Evolutionary conservation across 2,329 filamentous ascomycete species (phyloP), one percentile per base, ranked within the genome.

Genomic region (Pestalotiopsis fici): DNA sequence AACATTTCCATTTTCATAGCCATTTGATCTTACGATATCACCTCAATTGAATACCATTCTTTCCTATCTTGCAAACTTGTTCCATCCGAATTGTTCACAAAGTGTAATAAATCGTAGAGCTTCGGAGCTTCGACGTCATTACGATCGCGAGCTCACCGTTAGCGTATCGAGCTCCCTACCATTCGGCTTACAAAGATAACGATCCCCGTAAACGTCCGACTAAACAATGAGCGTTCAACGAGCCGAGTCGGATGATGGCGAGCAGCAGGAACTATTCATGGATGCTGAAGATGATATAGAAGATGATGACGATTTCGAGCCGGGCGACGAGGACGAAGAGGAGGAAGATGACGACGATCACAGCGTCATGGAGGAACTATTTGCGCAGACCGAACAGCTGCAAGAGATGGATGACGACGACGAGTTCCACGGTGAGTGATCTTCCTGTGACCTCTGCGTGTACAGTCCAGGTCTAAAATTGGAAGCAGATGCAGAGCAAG

Each of bases 351-450:
- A 74, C 47, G 69, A 71, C n/a, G 71, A 73, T 9, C 70, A 75
- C 50, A 68, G 71, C n/a, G 69, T 73, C 12, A 65, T 59, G 50
- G 63, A 28, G n/a, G 63, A 59, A 18, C 56, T 65, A 18, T 39
- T 65, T 31, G 63, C 43, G 9, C 43, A 50, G 18, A 21, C 43
- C 18, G 43, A 50, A n/a, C 18, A 50, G 43, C 43, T 50, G 31
- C 31, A 35, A 35, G 31, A 35, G 6, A 35, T 55, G 23, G 66
- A 67, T 67, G 67, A 47, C 7, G 70, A 73, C 28, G 76, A 78
- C n/a, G 73, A 77, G 50, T 77, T 74, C 68, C 74, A 78, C 59
- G 76, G 76, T 78, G 70, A 57, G 66, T 56, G 9, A 31, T 28
- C 28, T 59, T 57, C 13, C 65, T 21, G n/a, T 50, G 13, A 56